Base-by-base conservation (phyloP, 169 alveolate genomes). In the Toxoplasma gondii region DNA sequence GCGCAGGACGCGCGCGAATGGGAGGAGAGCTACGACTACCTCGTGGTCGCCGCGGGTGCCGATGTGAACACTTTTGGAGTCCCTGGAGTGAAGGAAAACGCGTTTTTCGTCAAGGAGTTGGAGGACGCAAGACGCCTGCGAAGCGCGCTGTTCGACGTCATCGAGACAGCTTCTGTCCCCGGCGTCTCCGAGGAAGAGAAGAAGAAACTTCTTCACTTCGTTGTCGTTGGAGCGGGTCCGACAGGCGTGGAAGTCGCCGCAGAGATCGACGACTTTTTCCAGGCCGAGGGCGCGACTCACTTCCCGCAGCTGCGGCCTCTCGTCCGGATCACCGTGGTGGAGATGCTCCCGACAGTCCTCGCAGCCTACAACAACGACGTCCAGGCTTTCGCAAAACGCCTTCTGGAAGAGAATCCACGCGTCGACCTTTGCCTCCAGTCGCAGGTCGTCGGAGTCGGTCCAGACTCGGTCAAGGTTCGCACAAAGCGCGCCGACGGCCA, bases 171-270 rank as follows among this genome's bases (percentile, higher is more conserved):
- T 29, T 38, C 88, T 22, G 10, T 39, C 39, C 95, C 95, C 12
- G 44, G 83, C 17, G 12, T 81, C 44, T 39, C 96, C 45, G 95
- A 93, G 34, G 92, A 49, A 49, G 92, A 91, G 91, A 53, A 88
- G 93, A 29, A 64, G 88, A 53, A 67, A 45, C 91, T 95, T 29
- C 95, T 95, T n/a, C 94, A 86, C 70, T 88, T 95, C 43, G 96
- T 95, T 16, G 95, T 95, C 38, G 95, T 95, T 49, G 96, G 96
- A 2, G 96, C 93, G 4, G 96, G 96, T 16, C 96, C 96, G 12
- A 93, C 96, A 31, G 96, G 96, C 29, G 96, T 95, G 53, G 96
- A 95, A 58, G 90, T 91, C 19, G 96, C 95, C 27, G 96, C 95
- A 45, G 96, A 95, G 64, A 43, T 95, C 88, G 49, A 53, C 74